Base-by-base conservation (phyloP, 2,329 filamentous ascomycete species). In the Diaporthe vaccinii region DNA sequence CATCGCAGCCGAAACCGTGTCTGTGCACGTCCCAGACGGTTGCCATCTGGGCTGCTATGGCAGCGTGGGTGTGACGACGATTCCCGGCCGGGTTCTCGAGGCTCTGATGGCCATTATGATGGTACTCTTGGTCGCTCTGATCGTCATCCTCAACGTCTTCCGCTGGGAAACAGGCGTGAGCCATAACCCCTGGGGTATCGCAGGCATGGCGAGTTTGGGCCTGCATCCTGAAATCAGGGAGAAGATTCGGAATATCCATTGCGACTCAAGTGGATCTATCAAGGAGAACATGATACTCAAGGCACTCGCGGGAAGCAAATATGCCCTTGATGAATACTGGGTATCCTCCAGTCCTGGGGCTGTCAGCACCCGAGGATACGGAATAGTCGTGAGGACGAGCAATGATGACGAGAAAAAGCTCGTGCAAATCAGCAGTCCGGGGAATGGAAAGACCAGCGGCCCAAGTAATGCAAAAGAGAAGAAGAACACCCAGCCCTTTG, bases 181-280 rank as follows among this genome's bases (percentile, higher is more conserved):
- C 6, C 78, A 81, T 0, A 84, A 84, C 57, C 83, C 83, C 1
- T 84, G 83, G 83, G 83, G 81, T 58, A 83, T 84, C 25, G 81
- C 80, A 25, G 80, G 82, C 8, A 78, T 82, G 7, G 81, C 82
- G 4, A 76, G 77, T 17, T 74, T 84, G 10, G 62, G 79, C 12
- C 76, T 79, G 44, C 80, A 82, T 67, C 70, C 73, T 6, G 79
- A 79, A 14, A 65, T 80, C 2, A 75, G 79, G 4, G 36, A 46
- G 1, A 31, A 0, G 0, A 28, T 75, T 31, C 49, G 22, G n/a
- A 22, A 31, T 4, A 55, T 74, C 3, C 39, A 36, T 4, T 28
- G 17, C 25, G 44, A 51, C 3, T 4, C 20, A 1, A 8, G 8
- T 2, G 57, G 57, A 2, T 9, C 15, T 39, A 3, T 22, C 0